Conservation (phyloP, 2,329 filamentous ascomycete genomes). For the Diplodia corticola region DNA sequence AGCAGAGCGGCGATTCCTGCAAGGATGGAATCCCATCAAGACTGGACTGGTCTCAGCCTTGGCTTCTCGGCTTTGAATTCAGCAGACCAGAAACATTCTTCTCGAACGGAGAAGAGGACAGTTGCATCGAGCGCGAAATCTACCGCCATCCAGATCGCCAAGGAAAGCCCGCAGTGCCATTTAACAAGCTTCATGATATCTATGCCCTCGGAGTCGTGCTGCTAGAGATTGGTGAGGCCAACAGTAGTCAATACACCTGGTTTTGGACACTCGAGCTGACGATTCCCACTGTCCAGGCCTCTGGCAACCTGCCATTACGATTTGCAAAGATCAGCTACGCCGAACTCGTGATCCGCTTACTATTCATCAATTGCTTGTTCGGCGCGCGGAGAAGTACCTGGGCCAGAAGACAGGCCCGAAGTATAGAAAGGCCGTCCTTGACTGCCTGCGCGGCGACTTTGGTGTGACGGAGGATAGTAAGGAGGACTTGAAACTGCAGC, state of each 20-base stretch:
- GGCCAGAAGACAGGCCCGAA: constrained; percentile 25
- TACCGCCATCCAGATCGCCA: constrained; percentile 40
- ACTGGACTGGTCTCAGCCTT: too few species aligned
- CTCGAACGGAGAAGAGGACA: constrained; percentile 18
- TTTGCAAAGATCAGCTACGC: constrained; percentile 23
- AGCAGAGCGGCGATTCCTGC: too few species aligned
- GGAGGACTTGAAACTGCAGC: constrained; percentile 29
- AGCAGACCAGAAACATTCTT: constrained; percentile 24
- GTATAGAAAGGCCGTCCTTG: constrained; percentile 24
- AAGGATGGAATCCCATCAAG: too few species aligned
- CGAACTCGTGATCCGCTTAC: constrained; percentile 18
- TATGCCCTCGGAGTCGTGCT: constrained; percentile 35
- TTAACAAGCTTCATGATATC: constrained; percentile 39
- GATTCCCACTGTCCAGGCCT: constrained; percentile 21
- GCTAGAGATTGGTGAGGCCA: too few species aligned
- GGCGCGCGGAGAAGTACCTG: constrained; percentile 25
- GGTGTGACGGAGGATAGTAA: constrained; percentile 25
- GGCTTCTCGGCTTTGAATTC: constrained; percentile 28
- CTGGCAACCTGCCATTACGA: constrained; percentile 24
- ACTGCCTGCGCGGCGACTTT: constrained; percentile 25
- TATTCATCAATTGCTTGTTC: constrained; percentile 25
- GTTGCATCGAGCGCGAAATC: constrained; percentile 19
- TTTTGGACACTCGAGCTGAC: too few species aligned
- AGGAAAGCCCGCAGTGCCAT: constrained; percentile 32
- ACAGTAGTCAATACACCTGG: too few species aligned